Conservation (phyloP, 805 yeast species). For the Candida boidinii region DNA sequence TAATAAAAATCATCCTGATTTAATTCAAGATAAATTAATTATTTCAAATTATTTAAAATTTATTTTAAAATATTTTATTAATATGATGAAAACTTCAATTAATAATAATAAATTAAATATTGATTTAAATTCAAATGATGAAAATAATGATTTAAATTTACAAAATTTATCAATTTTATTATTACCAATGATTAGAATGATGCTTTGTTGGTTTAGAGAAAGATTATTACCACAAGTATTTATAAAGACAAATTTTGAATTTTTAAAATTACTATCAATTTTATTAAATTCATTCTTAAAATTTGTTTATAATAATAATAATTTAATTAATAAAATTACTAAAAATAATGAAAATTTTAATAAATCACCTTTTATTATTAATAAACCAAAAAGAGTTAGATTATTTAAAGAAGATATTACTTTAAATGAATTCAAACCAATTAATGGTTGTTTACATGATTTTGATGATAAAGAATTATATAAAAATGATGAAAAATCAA, state of each 20-base stretch:
- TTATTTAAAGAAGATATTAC: conserved; percentile 59
- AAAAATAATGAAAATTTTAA: conserved; percentile 2
- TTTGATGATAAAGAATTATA: conserved; percentile 49
- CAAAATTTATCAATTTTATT: conserved; percentile 17
- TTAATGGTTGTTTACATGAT: conserved; percentile 47
- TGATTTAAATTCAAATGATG: background rate
- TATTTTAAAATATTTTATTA: conserved; percentile 30
- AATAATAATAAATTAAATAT: background rate
- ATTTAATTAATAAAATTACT: background rate
- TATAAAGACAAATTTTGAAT: no score
- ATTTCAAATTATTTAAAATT: conserved; percentile 29
- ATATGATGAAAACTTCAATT: conserved; percentile 16
- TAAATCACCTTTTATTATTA: conserved; percentile 8
- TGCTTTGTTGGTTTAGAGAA: conserved; percentile 50
- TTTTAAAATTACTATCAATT: no score
- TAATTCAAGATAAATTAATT: conserved; percentile 15
- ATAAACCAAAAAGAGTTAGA: conserved; percentile 39
- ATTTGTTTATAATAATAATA: background rate
- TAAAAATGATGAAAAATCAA: conserved; percentile 18
- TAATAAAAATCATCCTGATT: conserved; percentile 12
- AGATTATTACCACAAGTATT: conserved; percentile 30
- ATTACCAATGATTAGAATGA: conserved; percentile 36
- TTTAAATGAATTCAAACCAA: conserved; percentile 49
- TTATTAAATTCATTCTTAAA: conserved; percentile 10
- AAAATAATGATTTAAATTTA: background rate